Percentiles rank a stretch among this genome's conserved stretches.
Conservation (phyloP, 1,284 basidiomycete species). For the Butyriboletus appendiculatus region DNA sequence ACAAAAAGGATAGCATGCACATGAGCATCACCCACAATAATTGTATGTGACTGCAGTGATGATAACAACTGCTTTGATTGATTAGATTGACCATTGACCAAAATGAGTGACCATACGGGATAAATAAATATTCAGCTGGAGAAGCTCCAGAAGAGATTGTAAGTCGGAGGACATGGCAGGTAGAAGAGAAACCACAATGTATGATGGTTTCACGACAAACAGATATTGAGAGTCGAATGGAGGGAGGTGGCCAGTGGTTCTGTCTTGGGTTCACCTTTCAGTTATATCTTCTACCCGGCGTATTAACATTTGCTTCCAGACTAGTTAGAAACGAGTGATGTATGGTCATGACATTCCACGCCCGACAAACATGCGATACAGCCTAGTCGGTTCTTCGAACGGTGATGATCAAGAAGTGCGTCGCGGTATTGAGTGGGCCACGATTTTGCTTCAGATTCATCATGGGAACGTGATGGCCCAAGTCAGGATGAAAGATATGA, state of each 20-base stretch:
- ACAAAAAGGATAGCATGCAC: background rate
- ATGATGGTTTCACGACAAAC: background rate
- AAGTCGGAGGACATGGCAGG: conserved; percentile 3
- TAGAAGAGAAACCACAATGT: background rate
- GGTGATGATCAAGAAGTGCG: no score
- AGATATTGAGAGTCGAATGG: no score
- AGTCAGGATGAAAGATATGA: no score
- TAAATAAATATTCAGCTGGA: background rate
- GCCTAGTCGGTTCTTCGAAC: no score
- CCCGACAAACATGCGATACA: background rate
- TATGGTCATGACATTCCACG: no score
- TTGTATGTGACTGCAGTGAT: conserved; percentile 10
- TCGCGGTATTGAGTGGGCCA: no score
- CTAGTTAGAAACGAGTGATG: no score
- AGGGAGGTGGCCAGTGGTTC: background rate
- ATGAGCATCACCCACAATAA: background rate
- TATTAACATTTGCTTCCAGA: background rate
- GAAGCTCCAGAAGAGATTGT: background rate
- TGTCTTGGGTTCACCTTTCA: background rate
- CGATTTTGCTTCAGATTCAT: no score
- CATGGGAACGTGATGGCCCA: no score
- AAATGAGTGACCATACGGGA: background rate
- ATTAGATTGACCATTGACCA: background rate
- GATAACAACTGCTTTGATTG: background rate
- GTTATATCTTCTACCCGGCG: background rate